These are phyloP conservation scores for Apophysomyces ossiformis DNA, from an alignment of 371 early-diverging fungal species.

Conservation along the genomic window DNA sequence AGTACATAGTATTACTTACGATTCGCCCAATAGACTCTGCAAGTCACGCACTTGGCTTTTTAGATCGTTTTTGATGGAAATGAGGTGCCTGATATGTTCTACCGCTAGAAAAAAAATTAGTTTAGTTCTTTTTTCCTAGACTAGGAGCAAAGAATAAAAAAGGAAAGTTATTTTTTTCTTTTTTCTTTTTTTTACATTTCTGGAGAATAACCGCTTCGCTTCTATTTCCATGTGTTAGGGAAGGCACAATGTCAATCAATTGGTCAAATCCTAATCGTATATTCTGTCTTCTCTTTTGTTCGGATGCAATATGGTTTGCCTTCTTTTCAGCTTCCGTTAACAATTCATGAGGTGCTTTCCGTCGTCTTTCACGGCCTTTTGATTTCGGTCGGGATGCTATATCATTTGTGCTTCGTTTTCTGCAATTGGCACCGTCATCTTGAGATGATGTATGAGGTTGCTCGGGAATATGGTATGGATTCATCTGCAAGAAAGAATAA, in stretches of 20 bases:
- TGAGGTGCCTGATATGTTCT: constrained; percentile 39
- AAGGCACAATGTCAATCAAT: constrained; percentile 77
- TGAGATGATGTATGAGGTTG: background rate
- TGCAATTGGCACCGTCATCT: background rate
- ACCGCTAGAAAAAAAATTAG: constrained; percentile 19
- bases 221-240: constrained; percentile 56
- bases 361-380: constrained; percentile 21
- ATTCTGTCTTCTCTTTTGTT: constrained; percentile 85
- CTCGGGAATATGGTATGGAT: background rate
- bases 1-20: constrained; percentile 31
- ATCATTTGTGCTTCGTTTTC: background rate
- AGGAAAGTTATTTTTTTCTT: background rate
- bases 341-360: constrained; percentile 60
- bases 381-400: background rate
- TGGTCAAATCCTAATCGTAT: constrained; percentile 82
- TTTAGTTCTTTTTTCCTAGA: background rate
- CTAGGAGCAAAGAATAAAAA: background rate
- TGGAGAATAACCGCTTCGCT: constrained; percentile 59
- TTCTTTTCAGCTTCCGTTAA: constrained; percentile 88
- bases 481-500: background rate
- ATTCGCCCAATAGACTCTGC: constrained; percentile 31
- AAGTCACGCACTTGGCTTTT: constrained; percentile 38
- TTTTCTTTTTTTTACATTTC: constrained; percentile 40
- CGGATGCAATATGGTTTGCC: constrained; percentile 91
- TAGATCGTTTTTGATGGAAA: constrained; percentile 37